Conservation (phyloP, 2,329 filamentous ascomycete species). For the Talaromyces sp. region DNA sequence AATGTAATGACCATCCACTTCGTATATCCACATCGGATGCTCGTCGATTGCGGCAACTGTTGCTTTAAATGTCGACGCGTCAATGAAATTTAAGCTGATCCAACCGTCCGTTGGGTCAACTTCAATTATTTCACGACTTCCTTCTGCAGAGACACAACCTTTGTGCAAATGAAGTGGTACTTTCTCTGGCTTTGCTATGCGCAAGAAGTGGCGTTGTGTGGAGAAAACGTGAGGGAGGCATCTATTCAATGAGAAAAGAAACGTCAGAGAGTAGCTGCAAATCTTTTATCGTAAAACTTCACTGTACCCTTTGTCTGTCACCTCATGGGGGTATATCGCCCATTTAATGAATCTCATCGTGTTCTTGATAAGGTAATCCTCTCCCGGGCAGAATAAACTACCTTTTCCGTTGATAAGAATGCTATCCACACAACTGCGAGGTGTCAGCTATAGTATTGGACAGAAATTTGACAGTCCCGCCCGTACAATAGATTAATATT, state of each 20-base stretch:
- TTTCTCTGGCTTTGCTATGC: conserved; percentile 13
- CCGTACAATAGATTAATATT: conserved; percentile 17
- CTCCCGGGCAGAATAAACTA: conserved; percentile 44
- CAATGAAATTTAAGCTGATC: conserved; percentile 52
- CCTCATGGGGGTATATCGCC: conserved; percentile 16
- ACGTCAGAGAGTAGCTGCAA: not conserved
- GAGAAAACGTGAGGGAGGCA: conserved; percentile 11
- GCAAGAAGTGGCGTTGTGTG: conserved; percentile 7
- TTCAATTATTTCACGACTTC: conserved; percentile 39
- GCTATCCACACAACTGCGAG: not conserved
- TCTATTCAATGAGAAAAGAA: conserved; percentile 12
- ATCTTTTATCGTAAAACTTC: not conserved
- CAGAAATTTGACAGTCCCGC: no score
- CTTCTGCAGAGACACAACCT: conserved; percentile 44
- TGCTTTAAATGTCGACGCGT: conserved; percentile 44
- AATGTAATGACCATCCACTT: conserved; percentile 33
- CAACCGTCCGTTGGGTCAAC: conserved; percentile 38
- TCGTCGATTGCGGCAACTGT: conserved; percentile 40
- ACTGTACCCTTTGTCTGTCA: conserved; percentile 27
- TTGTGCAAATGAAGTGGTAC: conserved; percentile 22
- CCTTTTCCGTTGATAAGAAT: conserved; percentile 4
- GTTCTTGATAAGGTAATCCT: conserved; percentile 35
- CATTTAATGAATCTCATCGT: conserved; percentile 16
- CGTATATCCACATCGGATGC: conserved; percentile 34
- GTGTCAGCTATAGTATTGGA: not conserved